Evolutionary conservation across 345 rosid genomes (phyloP).

Genomic region (Gossypium herbaceum): DNA sequence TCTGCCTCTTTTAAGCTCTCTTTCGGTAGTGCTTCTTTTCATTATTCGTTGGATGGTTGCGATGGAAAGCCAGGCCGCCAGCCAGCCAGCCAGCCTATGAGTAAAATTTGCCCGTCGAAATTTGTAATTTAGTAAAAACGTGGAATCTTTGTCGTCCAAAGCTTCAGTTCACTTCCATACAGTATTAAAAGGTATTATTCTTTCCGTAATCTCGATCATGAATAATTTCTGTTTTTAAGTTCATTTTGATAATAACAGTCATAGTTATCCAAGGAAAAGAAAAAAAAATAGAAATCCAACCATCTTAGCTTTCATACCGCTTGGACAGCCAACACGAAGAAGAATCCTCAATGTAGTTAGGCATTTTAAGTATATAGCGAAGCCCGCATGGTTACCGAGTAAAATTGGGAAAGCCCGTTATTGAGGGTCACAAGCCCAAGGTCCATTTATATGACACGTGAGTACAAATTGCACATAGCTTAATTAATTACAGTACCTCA

Average conservation of each 20-base stretch:
- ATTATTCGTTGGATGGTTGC: constrained; percentile 13
- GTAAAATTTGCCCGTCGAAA: not conserved
- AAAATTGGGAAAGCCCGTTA: not conserved
- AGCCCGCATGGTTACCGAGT: not conserved
- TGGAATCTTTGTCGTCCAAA: not conserved
- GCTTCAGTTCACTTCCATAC: not conserved
- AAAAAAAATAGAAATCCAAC: not conserved
- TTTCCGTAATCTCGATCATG: not conserved
- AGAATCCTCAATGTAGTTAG: not conserved
- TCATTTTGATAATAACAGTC: not conserved
- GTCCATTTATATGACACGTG: too few species aligned
- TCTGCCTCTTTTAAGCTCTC: not conserved
- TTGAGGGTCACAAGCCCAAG: too few species aligned
- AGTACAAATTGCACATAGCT: not conserved
- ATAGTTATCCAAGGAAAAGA: not conserved
- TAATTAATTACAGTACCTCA: constrained; percentile 4
- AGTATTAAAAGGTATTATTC: not conserved
- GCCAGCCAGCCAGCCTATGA: not conserved
- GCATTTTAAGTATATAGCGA: not conserved
- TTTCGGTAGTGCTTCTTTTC: constrained; percentile 8
- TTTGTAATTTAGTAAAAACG: not conserved
- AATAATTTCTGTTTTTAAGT: not conserved
- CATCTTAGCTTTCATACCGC: too few species aligned
- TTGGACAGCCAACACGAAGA: not conserved
- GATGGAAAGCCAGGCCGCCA: not conserved